Percentiles rank a stretch among this genome's conserved stretches.
These are phyloP conservation scores for Alternaria arbusti DNA, from an alignment of 2,329 filamentous ascomycete species.

Conservation along the genomic window DNA sequence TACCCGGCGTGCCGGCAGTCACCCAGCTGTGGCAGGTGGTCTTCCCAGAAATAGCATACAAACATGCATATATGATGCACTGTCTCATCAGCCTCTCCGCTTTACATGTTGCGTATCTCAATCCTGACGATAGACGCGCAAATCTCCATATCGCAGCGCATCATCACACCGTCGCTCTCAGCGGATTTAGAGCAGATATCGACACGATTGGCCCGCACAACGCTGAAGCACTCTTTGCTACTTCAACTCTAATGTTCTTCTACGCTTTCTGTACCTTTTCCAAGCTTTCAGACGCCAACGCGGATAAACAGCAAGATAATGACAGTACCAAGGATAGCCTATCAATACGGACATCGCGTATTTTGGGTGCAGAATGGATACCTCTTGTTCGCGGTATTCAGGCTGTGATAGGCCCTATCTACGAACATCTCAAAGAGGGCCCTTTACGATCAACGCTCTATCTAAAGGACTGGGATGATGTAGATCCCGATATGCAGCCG, in stretches of 20 bases:
- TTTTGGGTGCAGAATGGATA: conserved; percentile 30
- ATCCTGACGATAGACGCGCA: conserved; percentile 4
- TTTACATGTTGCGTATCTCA: conserved; percentile 21
- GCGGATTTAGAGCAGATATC: conserved; percentile 18
- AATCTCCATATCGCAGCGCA: conserved; percentile 10
- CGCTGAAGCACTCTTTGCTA: conserved; percentile 22
- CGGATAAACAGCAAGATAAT: neutral
- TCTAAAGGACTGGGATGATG: conserved; percentile 17
- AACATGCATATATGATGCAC: conserved; percentile 22
- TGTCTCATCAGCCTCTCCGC: conserved; percentile 23
- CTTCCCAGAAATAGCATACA: conserved; percentile 19
- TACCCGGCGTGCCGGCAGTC: neutral
- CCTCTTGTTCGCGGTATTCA: conserved; percentile 21
- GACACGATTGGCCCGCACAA: conserved; percentile 4
- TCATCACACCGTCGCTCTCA: conserved; percentile 18
- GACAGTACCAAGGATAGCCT: neutral
- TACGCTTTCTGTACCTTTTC: conserved; percentile 27
- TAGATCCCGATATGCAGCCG: conserved; percentile 9
- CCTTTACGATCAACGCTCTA: conserved; percentile 19
- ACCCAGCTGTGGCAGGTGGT: conserved; percentile 20
- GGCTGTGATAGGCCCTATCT: conserved; percentile 11
- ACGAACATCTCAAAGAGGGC: conserved; percentile 13
- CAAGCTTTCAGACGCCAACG: conserved; percentile 14
- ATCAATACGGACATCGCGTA: conserved; percentile 10
- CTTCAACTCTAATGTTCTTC: conserved; percentile 17